Base-by-base conservation (phyloP, 306 rosid genomes). In the Gillenia trifoliata region DNA sequence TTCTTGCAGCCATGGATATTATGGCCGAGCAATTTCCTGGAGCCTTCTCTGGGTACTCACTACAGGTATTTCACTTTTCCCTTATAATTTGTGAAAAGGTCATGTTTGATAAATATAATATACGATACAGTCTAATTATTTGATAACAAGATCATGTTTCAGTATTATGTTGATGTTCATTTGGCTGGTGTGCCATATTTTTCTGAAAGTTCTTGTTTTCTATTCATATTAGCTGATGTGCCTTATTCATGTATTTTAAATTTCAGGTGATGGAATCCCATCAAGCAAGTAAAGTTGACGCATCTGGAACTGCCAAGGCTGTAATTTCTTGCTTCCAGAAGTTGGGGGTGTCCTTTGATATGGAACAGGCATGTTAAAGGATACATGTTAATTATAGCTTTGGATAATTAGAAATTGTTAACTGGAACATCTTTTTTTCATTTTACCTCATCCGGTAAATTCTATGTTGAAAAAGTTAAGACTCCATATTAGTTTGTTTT, bases 1-100 rank as follows among this genome's bases (percentile, higher is more conserved):
- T 91, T 86, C 97, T 94, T 75, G 97, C 97, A n/a, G 91, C 98
- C 13, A 94, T 94, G 97, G 97, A 93, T 76, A 89, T 88, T 47
- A 88, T 94, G 98, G 92, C 94, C 31, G 91, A 91, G 83, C 97
- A 93, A 76, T 93, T 88, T 85, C 97, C 98, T 76, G 97, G 96
- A 66, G 98, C 98, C 77, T 91, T 91, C 80, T 89, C 96, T 38
- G 98, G 97, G 36, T 93, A 93, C 81, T 89, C 93, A 49, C 85
- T 93, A 45, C 89, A 93, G 97, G 98, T 93, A 69, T 64, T 43
- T 73, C 64, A 68, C 45, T 64, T 19, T 59, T 71, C 36, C 20
- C n/a, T 79, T 16, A 11, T 72, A 11, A 55, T 67, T 22, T 25
- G 29, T n/a, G n/a, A n/a, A n/a, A n/a, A n/a, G n/a, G n/a, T n/a